Evolutionary conservation across 2,329 filamentous ascomycete genomes (phyloP).

Genomic region (Botrytis deweyae): DNA sequence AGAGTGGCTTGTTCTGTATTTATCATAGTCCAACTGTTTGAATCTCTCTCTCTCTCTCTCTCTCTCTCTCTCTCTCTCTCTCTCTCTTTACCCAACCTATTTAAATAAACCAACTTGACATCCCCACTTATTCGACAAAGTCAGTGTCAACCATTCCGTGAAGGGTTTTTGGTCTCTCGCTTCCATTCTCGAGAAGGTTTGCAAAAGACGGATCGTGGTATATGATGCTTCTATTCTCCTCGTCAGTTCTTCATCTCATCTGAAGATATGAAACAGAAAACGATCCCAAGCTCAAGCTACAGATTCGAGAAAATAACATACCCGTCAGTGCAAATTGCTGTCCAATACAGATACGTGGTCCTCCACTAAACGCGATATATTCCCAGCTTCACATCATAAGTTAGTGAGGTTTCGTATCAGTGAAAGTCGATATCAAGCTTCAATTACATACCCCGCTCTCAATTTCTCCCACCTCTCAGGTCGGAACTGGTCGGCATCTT

Average conservation of each 20-base stretch:
- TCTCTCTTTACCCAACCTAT: background rate
- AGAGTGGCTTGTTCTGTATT: background rate
- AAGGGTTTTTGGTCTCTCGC: conserved; percentile 29
- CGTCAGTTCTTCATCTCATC: conserved; percentile 36
- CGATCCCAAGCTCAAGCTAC: conserved; percentile 24
- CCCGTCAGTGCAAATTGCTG: conserved; percentile 36
- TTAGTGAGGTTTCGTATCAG: background rate
- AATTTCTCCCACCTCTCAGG: conserved; percentile 40
- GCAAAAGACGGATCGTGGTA: conserved; percentile 38
- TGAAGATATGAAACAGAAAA: background rate
- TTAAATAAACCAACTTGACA: conserved; percentile 26
- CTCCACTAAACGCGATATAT: conserved; percentile 72
- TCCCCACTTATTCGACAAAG: conserved; percentile 29
- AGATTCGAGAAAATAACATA: conserved; percentile 30
- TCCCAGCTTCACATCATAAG: conserved; percentile 63
- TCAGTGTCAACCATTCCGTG: conserved; percentile 31
- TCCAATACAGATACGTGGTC: conserved; percentile 70
- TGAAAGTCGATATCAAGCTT: background rate
- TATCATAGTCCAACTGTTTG: background rate
- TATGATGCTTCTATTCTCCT: conserved; percentile 45
- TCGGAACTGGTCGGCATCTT: conserved; percentile 46
- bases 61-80: no score
- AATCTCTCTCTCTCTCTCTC: background rate
- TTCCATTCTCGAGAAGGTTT: conserved; percentile 36
- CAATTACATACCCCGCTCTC: conserved; percentile 9